These are phyloP conservation scores for Takashimella koratensis DNA, from an alignment of 1,284 basidiomycete genomes.

Conservation along the genomic window DNA sequence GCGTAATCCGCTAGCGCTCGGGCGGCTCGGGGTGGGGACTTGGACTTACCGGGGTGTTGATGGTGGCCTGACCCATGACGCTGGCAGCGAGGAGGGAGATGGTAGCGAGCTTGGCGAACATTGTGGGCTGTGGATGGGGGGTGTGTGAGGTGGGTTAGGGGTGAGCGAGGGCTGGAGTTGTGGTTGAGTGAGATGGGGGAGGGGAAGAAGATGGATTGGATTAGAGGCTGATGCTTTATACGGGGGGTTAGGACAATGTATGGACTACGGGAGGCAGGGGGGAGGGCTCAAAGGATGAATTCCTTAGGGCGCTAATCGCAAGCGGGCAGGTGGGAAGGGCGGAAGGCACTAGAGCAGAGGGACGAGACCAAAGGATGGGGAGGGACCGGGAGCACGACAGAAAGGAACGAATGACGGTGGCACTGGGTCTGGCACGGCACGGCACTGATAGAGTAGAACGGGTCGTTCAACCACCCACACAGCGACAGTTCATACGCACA, in stretches of 20 bases:
- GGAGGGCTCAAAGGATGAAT: no score
- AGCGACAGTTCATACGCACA: background rate
- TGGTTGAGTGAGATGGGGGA: no score
- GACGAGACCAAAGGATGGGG: background rate
- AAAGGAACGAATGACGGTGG: background rate
- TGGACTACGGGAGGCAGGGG: no score
- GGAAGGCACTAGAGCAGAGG: background rate
- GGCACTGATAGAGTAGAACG: no score
- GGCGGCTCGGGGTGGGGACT: background rate
- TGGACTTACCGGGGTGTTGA: background rate
- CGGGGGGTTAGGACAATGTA: no score
- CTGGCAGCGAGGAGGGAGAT: background rate
- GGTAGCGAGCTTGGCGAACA: constrained; percentile 2
- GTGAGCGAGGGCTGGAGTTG: background rate
- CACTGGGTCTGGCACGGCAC: background rate
- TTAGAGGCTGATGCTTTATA: no score
- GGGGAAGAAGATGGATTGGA: background rate
- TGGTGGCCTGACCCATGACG: background rate
- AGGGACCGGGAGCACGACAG: no score
- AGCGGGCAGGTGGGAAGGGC: background rate
- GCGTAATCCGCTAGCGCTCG: background rate
- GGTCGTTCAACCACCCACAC: background rate
- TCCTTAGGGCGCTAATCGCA: no score
- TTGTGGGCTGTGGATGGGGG: background rate
- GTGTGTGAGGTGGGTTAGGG: background rate